A percentile compares a stretch with the other conserved stretches of the same genome.
These are phyloP conservation scores for Aspergillus unguis DNA, from an alignment of 2,329 filamentous ascomycete genomes.

Conservation along the genomic window DNA sequence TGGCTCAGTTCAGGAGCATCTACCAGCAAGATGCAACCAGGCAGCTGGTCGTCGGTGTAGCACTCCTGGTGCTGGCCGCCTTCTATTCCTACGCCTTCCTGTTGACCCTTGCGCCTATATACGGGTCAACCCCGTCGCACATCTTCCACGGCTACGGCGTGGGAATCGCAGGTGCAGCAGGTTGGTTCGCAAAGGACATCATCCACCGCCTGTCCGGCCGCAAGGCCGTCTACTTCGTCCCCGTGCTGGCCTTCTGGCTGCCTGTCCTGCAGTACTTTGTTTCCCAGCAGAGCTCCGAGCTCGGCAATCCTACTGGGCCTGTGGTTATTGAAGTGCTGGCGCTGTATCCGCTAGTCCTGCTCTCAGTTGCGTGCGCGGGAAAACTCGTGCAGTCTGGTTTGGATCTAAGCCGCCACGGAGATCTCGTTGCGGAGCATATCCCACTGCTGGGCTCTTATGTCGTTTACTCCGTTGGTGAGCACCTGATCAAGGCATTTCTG, in stretches of 20 bases:
- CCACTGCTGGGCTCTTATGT: slow-evolving; percentile 66
- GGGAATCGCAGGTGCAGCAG: slow-evolving; percentile 64
- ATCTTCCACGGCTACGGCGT: slow-evolving; percentile 68
- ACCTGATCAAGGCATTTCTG: slow-evolving; percentile 40
- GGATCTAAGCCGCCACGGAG: slow-evolving; percentile 54
- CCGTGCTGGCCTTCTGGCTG: slow-evolving; percentile 71
- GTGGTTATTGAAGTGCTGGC: slow-evolving; percentile 70
- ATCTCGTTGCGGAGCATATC: slow-evolving; percentile 59
- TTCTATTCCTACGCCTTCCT: slow-evolving; percentile 50
- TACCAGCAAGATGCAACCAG: slow-evolving; percentile 26
- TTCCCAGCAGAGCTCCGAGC: slow-evolving; percentile 60
- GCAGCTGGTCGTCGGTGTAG: slow-evolving; percentile 27
- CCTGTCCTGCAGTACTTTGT: slow-evolving; percentile 70
- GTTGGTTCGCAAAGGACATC: slow-evolving; percentile 66
- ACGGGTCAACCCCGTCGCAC: slow-evolving; percentile 75
- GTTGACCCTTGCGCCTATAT: slow-evolving; percentile 77
- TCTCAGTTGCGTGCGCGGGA: slow-evolving; percentile 63
- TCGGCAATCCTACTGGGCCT: slow-evolving; percentile 72
- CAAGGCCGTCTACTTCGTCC: slow-evolving; percentile 55
- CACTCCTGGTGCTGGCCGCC: slow-evolving; percentile 38
- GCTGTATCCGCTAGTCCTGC: slow-evolving; percentile 64
- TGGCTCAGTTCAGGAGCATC: slow-evolving; percentile 26
- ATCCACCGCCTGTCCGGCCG: slow-evolving; percentile 48
- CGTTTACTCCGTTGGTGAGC: slow-evolving; percentile 54
- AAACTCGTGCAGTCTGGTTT: slow-evolving; percentile 60